phyloP scores from a whole-genome alignment of 768 basidiomycete genomes.

The Tricholoma saponaceum region DNA sequence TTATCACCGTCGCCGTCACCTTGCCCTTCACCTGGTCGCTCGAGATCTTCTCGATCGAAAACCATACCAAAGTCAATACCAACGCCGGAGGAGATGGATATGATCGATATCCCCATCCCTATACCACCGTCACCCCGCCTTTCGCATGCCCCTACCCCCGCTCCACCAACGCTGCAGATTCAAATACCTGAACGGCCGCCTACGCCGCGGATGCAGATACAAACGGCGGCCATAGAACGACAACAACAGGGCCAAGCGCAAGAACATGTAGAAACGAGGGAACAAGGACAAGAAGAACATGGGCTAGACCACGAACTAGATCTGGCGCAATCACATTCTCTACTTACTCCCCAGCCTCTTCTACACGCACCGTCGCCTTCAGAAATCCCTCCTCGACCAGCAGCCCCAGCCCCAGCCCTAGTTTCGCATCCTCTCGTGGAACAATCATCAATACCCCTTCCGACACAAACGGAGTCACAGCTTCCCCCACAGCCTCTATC shows the following conservation, averaged over 20 bases:
- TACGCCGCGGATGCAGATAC: not conserved
- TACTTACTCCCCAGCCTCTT: not conserved
- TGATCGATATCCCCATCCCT: not conserved
- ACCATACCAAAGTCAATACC: too few relatives aligned
- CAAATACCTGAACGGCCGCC: slow-evolving; percentile 1
- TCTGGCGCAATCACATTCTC: too few relatives aligned
- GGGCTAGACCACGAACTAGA: too few relatives aligned
- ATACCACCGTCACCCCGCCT: too few relatives aligned
- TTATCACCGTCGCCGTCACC: too few relatives aligned
- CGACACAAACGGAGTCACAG: not conserved
- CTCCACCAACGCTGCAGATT: not conserved
- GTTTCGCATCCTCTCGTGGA: not conserved
- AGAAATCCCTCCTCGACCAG: not conserved
- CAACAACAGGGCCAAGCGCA: not conserved
- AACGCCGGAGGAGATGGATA: not conserved
- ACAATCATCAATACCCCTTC: not conserved
- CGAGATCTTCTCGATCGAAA: not conserved
- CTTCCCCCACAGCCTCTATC: not conserved
- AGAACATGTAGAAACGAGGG: too few relatives aligned
- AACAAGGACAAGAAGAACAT: too few relatives aligned
- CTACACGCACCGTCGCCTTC: not conserved
- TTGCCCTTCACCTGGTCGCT: not conserved
- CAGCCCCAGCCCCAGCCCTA: slow-evolving; percentile 2
- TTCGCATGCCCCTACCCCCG: not conserved
- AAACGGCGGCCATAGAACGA: not conserved